Evolutionary conservation across 208 protist genomes (phyloP), one percentile per base, ranked within the genome.

Genomic region (Crithidia expoeki): DNA sequence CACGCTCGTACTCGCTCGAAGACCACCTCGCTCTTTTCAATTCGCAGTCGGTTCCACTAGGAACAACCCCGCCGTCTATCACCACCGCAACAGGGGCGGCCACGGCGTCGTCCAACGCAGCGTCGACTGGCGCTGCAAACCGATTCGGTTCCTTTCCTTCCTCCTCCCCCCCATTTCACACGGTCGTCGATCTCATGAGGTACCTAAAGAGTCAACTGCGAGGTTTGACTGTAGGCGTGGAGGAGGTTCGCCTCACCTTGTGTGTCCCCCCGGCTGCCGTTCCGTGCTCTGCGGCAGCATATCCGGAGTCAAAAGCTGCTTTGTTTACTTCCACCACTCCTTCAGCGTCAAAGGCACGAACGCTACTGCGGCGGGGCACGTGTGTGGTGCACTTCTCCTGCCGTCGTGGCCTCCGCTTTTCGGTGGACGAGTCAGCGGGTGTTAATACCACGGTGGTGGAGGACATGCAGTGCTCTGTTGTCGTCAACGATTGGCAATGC

Each of bases 121-220:
- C 42, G 42, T 5, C 42, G 14, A 47, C 16, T 47, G 42, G 16
- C n/a, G 42, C 42, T 4, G 9, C 9, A 47, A 47, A 47, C 12
- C 42, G 5, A 17, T 4, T n/a, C 5, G 3, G 42, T 19, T 16
- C 59, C 3, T 30, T 38, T 4, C 0, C 57, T 14, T 10, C 36
- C 9, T 14, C 55, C 9, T 6, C 61, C 9, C 34, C 50, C 7
- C 33, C 23, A 21, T 84, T 84, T 52, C 68, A 72, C 53, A 78
- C 74, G 0, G 79, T 84, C 2, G 69, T 50, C 16, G 79, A 80
- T 38, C 47, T 84, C 42, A 63, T 84, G 63, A n/a, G 27, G 12
- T 84, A 74, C 59, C 40, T 80, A 17, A 84, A 76, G 60, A 55
- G 60, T 14, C 69, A 76, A 57, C 63, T 84, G 34, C 79, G 77